A percentile compares a stretch with the other conserved stretches of the same genome.
phyloP scores from a whole-genome alignment of 495 filamentous ascomycete species.

The Lasiosphaeria hispida region DNA sequence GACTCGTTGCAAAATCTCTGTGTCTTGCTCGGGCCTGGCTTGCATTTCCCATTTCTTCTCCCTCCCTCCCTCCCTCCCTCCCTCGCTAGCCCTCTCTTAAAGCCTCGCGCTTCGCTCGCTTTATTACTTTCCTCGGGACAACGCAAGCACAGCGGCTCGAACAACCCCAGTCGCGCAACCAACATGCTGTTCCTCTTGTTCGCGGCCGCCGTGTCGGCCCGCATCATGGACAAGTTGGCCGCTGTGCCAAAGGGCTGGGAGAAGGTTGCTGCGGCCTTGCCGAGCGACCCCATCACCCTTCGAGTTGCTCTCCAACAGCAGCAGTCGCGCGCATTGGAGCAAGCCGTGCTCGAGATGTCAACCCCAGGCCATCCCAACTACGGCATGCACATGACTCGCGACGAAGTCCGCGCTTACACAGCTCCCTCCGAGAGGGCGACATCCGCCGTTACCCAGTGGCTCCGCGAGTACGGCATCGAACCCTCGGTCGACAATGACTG shows the following conservation, averaged over 20 bases:
- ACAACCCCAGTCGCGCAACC: too few species aligned
- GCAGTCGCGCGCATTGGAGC: conserved; percentile 52
- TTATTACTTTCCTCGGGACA: too few species aligned
- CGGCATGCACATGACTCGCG: conserved; percentile 53
- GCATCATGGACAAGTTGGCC: conserved; percentile 46
- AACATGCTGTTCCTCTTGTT: conserved; percentile 33
- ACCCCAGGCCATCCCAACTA: conserved; percentile 55
- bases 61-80: too few species aligned
- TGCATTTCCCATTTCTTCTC: too few species aligned
- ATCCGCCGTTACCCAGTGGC: conserved; percentile 46
- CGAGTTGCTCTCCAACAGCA: conserved; percentile 37
- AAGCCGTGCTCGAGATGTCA: conserved; percentile 52
- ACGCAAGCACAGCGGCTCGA: too few species aligned
- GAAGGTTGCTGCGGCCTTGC: conserved; percentile 30
- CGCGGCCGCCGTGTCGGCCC: conserved; percentile 43
- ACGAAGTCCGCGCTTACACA: conserved; percentile 52
- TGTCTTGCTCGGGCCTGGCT: too few species aligned
- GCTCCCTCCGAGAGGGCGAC: conserved; percentile 46
- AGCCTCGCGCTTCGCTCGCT: too few species aligned
- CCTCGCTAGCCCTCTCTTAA: too few species aligned
- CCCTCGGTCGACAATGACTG: conserved; percentile 44
- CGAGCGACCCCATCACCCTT: conserved; percentile 32
- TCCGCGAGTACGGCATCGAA: conserved; percentile 49
- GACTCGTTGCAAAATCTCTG: too few species aligned
- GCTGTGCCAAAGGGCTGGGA: conserved; percentile 49